Percentiles rank a stretch among this genome's conserved stretches.
Evolutionary conservation across 2,329 filamentous ascomycete genomes (phyloP).

Genomic region (Scedosporium boydii): DNA sequence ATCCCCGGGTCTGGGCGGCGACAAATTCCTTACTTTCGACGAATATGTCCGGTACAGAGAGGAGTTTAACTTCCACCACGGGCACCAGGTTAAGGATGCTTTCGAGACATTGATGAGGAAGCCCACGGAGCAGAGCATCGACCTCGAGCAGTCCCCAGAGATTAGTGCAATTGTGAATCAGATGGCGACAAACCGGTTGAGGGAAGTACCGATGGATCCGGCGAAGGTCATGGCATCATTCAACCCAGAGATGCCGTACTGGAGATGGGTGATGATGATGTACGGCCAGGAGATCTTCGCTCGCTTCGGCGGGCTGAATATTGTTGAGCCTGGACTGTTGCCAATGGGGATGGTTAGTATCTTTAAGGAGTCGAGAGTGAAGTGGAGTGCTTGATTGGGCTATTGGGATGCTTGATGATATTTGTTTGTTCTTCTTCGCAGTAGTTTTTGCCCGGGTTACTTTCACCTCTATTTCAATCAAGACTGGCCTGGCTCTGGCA

Average conservation of each 20-base stretch:
- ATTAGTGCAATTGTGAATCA: background rate
- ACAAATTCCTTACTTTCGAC: slow-evolving; percentile 32
- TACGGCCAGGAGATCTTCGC: slow-evolving; percentile 33
- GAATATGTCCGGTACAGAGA: slow-evolving; percentile 35
- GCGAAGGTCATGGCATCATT: slow-evolving; percentile 13
- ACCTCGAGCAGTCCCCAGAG: slow-evolving; percentile 12
- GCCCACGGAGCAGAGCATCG: slow-evolving; percentile 18
- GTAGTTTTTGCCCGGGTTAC: too few species aligned
- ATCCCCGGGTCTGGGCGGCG: slow-evolving; percentile 11
- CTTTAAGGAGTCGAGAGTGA: slow-evolving; percentile 31
- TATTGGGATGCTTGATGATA: too few species aligned
- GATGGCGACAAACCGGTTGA: background rate
- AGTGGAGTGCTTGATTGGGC: slow-evolving; percentile 20
- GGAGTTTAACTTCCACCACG: slow-evolving; percentile 22
- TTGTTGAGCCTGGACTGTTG: slow-evolving; percentile 33
- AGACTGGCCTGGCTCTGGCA: too few species aligned
- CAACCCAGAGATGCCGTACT: slow-evolving; percentile 29
- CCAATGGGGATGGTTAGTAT: slow-evolving; percentile 37
- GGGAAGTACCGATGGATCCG: too few species aligned
- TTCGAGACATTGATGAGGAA: slow-evolving; percentile 26
- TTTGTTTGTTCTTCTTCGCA: too few species aligned
- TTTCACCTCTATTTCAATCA: too few species aligned
- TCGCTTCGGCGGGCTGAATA: slow-evolving; percentile 32
- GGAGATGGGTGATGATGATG: slow-evolving; percentile 36
- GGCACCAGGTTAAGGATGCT: slow-evolving; percentile 19